phyloP scores from a whole-genome alignment of 139 green algal genomes.

The Picochlorum sp. region DNA sequence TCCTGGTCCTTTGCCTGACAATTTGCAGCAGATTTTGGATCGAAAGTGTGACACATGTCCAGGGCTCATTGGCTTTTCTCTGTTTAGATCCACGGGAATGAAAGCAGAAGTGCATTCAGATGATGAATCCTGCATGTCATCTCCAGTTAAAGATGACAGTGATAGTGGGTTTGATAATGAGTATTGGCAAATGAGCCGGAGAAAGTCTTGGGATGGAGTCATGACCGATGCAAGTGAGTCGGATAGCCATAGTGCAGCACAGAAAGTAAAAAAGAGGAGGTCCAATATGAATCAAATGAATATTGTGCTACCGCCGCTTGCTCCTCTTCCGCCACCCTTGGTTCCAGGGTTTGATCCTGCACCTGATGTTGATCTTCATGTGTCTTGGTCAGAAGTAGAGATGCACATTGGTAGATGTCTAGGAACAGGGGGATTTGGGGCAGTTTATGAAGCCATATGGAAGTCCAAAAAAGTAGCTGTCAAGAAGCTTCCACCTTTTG shows the following conservation, averaged over 20 bases:
- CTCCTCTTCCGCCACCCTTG: conserved; percentile 9
- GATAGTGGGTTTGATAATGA: background rate
- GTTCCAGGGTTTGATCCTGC: background rate
- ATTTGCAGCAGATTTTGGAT: background rate
- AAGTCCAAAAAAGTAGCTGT: conserved; percentile 49
- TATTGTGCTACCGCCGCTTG: conserved; percentile 22
- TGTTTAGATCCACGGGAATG: no score
- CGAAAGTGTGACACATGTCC: no score
- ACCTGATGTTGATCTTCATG: conserved; percentile 28
- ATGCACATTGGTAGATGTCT: conserved; percentile 43
- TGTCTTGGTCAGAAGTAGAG: conserved; percentile 53
- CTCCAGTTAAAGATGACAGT: no score
- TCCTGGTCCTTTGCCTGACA: background rate
- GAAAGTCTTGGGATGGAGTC: conserved; percentile 14
- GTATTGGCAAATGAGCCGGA: conserved; percentile 15
- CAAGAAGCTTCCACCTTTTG: conserved; percentile 42
- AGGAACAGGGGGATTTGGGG: conserved; percentile 62
- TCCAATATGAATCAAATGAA: conserved; percentile 1
- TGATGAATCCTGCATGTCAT: no score
- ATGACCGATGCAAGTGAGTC: background rate
- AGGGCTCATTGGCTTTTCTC: no score
- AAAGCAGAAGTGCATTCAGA: background rate
- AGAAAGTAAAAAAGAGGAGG: background rate
- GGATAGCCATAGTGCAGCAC: background rate
- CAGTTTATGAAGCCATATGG: conserved; percentile 52